Conservation (phyloP, 179 eudicot species). For the Patellifolia procumbens region DNA sequence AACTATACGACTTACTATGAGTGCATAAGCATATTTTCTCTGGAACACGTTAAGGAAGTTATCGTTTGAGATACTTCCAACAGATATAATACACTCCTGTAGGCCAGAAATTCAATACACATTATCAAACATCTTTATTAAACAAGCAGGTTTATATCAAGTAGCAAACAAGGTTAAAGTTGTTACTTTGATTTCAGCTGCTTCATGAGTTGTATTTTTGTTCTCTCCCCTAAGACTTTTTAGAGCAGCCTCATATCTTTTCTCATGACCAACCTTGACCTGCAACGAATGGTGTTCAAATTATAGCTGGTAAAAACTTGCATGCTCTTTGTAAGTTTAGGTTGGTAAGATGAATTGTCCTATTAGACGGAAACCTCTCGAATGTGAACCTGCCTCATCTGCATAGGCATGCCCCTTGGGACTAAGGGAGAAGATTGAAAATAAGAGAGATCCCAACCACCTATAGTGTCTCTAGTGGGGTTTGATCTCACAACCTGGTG, state of each 20-base stretch:
- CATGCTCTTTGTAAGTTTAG: no score
- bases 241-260: slow-evolving; percentile 29
- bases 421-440: no score
- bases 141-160: no score
- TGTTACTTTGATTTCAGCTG: slow-evolving; percentile 43
- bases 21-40: slow-evolving; percentile 35
- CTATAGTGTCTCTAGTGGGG: no score
- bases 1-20: slow-evolving; percentile 28
- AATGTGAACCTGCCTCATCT: no score
- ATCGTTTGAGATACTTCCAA: slow-evolving; percentile 6
- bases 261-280: slow-evolving; percentile 30
- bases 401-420: no score
- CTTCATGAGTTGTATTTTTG: slow-evolving; percentile 39
- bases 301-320: no score
- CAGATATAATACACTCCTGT: slow-evolving; percentile 27
- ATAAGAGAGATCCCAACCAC: no score
- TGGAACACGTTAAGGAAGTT: slow-evolving; percentile 31
- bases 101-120: background rate
- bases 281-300: slow-evolving; percentile 2
- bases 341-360: no score
- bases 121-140: background rate
- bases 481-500: no score
- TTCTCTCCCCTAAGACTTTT: slow-evolving; percentile 38
- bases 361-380: no score
- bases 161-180: background rate